Base-by-base conservation (phyloP, 1,284 basidiomycete genomes). In the Ustilago cynodontis region DNA sequence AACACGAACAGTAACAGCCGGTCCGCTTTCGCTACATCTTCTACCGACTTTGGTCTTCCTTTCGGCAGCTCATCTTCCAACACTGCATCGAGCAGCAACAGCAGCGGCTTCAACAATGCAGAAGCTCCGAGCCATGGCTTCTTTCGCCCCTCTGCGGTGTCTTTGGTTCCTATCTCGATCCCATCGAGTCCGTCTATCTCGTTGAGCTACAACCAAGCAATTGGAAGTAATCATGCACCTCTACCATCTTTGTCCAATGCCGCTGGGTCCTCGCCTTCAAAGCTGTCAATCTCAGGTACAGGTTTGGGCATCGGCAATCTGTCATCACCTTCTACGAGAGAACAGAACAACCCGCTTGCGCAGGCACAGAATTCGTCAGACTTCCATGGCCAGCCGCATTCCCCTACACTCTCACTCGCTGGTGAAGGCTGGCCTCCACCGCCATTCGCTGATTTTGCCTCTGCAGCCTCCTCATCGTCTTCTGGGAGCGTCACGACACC, bases 11-110 rank as follows among this genome's bases (percentile, higher is more conserved):
- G 37, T 33, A 49, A 60, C n/a, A 41, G 50, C 20, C 49, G 70
- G 20, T 53, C 64, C 3, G 52, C 64, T 14, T 77, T 77, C 31
- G 54, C 64, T 3, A 73, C 75, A 18, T 73, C 71, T 43, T 72
- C 65, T 3, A 45, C 75, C 55, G 75, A 78, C 62, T 78, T 78
- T 71, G 71, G 67, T 10, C 71, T 78, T 1, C 67, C 71, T 9
- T 65, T 68, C 20, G 64, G 66, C 64, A 29, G 28, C 45, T 45
- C 31, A 6, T 11, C 56, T 9, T 16, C 47, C 22, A 49, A 14
- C 14, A 14, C 26, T 26, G 47, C 47, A 14, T 26, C 47, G 24
- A 26, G 24, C 24, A 49, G 47, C 47, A 49, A 28, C 47, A 49
- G 14, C 47, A 49, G 47, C n/a, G 41, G 45, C 10, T 18, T 56